Evolutionary conservation across 2,329 filamentous ascomycete species (phyloP), one percentile per base, ranked within the genome.

Genomic region (Nigrospora osmanthi): DNA sequence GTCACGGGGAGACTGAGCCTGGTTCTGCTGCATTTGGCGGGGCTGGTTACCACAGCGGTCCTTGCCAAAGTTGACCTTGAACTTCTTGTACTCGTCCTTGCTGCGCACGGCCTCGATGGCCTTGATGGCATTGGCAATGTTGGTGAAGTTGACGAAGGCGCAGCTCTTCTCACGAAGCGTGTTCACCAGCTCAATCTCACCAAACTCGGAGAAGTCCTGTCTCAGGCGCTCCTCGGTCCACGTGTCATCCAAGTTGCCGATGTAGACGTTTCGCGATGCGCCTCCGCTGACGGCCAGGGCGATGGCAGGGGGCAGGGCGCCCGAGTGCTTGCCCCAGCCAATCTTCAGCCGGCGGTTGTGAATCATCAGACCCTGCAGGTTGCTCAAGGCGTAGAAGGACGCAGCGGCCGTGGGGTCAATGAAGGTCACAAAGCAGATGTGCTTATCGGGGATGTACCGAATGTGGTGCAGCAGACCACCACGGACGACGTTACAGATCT

Each of bases 51-150:
- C 93, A 59, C 93, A 98, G 46, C 93, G 83, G 63, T 98, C 93
- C 72, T 98, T 98, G 67, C 93, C 93, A 63, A 98, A 98, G 73
- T 98, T 98, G 65, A 98, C 91, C 78, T 98, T 98, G 81, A 98
- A 98, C 58, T 93, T 84, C 68, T 83, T 88, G 76, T 98, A 98
- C 60, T 98, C 93, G 37, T 97, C 93, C 61, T 90, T 89, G 60
- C 89, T 87, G 47, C 93, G 83, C 52, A 98, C 83, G 17, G 90
- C 93, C 68, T 98, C 93, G 53, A 98, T 98, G 1, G 93, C 93
- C 73, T 98, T 98, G 75, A 98, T 98, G 42, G 93, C 93, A 58
- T 98, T 98, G 61, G 93, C 93, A 62, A 98, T 98, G 71, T 98
- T 98, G 62, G 93, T 98, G 66, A 98, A 98, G 72, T 98, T 98